phyloP scores from a whole-genome alignment of 2,329 filamentous ascomycete genomes.

The Gliomastix tumulicola region DNA sequence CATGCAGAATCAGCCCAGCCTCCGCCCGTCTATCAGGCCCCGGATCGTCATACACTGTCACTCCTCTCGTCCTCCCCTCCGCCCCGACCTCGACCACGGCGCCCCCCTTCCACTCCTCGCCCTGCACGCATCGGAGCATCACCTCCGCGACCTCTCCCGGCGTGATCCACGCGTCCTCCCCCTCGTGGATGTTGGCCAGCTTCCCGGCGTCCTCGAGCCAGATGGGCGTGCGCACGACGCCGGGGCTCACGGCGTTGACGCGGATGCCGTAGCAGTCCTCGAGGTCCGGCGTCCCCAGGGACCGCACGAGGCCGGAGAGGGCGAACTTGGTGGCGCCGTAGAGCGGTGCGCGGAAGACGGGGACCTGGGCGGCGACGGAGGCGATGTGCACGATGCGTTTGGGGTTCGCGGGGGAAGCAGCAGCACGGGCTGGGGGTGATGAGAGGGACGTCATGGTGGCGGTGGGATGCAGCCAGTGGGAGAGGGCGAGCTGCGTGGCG shows the following conservation, averaged over 20 bases:
- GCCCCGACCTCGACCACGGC: constrained; percentile 31
- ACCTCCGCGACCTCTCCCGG: constrained; percentile 32
- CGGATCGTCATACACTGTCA: constrained; percentile 26
- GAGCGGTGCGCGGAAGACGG: constrained; percentile 23
- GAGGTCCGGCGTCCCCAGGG: constrained; percentile 20
- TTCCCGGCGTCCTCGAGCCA: constrained; percentile 38
- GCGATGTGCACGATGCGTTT: constrained; percentile 29
- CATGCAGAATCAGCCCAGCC: no score
- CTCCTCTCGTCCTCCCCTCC: constrained; percentile 18
- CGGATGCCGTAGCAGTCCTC: constrained; percentile 24
- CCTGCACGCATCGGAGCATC: constrained; percentile 32
- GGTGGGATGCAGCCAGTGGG: constrained; percentile 24
- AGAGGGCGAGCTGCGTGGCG: constrained; percentile 29
- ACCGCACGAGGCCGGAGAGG: constrained; percentile 30
- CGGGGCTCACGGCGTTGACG: constrained; percentile 36
- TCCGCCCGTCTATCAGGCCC: constrained; percentile 22
- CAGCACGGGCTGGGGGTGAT: background rate
- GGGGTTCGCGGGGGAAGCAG: constrained; percentile 15
- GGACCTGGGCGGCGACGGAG: constrained; percentile 25
- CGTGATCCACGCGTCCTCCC: constrained; percentile 29
- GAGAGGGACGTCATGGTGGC: no score
- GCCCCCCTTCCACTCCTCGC: constrained; percentile 24
- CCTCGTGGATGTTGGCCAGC: constrained; percentile 22
- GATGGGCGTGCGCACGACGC: constrained; percentile 34
- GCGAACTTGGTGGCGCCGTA: constrained; percentile 31